Conservation (phyloP, 768 basidiomycete genomes). For the Mycena kentingensis region DNA sequence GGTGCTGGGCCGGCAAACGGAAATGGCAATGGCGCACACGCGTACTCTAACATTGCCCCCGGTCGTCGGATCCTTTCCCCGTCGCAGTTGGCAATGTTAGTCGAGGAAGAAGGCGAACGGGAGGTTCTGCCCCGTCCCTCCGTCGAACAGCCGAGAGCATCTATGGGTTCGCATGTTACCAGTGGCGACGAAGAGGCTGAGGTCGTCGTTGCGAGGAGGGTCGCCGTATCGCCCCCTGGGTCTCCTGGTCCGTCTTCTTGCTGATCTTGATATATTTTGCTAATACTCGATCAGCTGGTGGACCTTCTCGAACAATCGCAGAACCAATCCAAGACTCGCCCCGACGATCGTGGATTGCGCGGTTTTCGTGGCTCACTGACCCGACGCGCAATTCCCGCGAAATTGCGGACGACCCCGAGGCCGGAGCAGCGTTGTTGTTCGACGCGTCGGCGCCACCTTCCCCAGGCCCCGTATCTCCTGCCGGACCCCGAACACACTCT, state of each 20-base stretch:
- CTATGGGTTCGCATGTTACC: not conserved
- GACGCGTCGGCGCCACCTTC: slow-evolving; percentile 5
- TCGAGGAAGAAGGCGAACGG: slow-evolving; percentile 14
- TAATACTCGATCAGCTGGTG: not conserved
- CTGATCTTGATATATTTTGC: not conserved
- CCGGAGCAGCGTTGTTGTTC: slow-evolving; percentile 9
- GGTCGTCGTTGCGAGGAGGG: slow-evolving; percentile 14
- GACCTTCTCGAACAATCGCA: too few species aligned
- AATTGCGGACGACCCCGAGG: slow-evolving; percentile 13
- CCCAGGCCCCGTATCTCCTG: not conserved
- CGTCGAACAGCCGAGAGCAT: not conserved
- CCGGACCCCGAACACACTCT: not conserved
- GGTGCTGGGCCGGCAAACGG: slow-evolving; percentile 5
- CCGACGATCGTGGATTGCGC: slow-evolving; percentile 23
- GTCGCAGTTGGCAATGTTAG: slow-evolving; percentile 16
- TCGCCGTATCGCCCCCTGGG: not conserved
- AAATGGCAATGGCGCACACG: not conserved
- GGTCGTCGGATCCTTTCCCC: slow-evolving; percentile 19
- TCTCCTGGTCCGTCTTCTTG: not conserved
- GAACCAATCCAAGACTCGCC: too few species aligned
- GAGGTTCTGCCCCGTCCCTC: slow-evolving; percentile 1
- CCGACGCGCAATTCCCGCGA: slow-evolving; percentile 10
- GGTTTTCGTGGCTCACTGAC: slow-evolving; percentile 19
- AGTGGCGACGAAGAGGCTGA: slow-evolving; percentile 8
- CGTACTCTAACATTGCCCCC: not conserved